Base-by-base conservation (phyloP, 2,329 filamentous ascomycete genomes). In the Metarhizium rileyi region DNA sequence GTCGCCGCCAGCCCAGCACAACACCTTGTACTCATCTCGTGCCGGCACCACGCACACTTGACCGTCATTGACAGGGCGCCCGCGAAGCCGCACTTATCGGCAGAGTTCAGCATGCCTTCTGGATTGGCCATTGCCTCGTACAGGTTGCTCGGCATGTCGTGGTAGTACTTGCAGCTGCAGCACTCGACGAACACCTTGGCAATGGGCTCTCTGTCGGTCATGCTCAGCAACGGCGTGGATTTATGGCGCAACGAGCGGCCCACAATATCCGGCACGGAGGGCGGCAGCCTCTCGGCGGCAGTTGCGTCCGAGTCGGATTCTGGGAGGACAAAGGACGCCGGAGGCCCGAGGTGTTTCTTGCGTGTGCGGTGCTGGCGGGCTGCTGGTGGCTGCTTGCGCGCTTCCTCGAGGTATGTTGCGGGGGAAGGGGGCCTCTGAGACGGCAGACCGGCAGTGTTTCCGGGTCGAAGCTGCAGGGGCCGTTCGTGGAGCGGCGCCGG, bases 11-110 rank as follows among this genome's bases (percentile, higher is more conserved):
- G 84, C 7, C 83, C 84, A 10, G 82, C 75, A 61, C 84, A 88
- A 65, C 84, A 88, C 51, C 67, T 69, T 14, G 76, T 83, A 55
- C 73, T 82, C 83, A 88, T 87, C 46, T 77, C 76, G 66, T 88
- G 84, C 41, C 71, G 71, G 62, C 84, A 88, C 84, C 84, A 87
- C 8, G 83, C 83, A 61, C 84, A 87, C 55, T 76, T 78, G 25
- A 85, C 78, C 59, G 75, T 78, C 55, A 81, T 82, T 8, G 74
- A 79, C 42, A 83, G 72, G 6, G 75, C 68, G 1, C 78, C 78
- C 40, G 72, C 72, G 41, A 80, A 77, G 1, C 77, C 77, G 5
- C 74, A 63, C 27, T 66, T 63, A 49, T 70, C 70, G 45, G 77
- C 74, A 48, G 58, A 44, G 18, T 73, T 71, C 12, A 83, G 69